phyloP scores from a whole-genome alignment of 176 grass and related monocot genomes.

The Cenchrus americanus region DNA sequence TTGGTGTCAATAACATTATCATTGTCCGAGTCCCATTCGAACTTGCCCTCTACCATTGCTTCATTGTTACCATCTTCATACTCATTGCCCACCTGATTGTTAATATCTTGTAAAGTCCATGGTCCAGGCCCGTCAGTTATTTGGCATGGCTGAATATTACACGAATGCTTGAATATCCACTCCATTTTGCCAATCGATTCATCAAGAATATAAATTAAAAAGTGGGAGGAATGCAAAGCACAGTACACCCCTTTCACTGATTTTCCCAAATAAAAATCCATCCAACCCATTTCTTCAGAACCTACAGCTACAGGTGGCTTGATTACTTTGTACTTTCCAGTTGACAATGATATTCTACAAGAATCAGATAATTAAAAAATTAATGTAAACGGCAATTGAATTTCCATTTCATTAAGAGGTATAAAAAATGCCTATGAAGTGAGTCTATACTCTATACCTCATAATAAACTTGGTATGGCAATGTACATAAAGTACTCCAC shows the following conservation, averaged over 20 bases:
- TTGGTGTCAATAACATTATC: neutral
- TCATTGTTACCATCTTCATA: slow-evolving; percentile 5
- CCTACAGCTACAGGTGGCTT: neutral
- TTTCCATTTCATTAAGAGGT: neutral
- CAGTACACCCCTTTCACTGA: neutral
- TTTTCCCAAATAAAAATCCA: neutral
- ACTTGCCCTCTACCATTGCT: neutral
- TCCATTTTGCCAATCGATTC: neutral
- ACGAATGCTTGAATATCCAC: neutral
- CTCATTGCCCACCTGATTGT: neutral
- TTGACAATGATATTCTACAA: slow-evolving; percentile 1
- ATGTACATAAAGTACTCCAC: slow-evolving; percentile 9
- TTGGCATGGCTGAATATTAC: neutral
- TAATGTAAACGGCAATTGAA: neutral
- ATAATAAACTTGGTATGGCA: neutral
- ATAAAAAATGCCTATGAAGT: neutral
- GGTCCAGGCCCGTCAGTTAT: neutral
- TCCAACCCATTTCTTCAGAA: neutral
- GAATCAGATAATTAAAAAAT: neutral
- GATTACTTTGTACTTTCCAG: neutral
- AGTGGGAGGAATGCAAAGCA: neutral
- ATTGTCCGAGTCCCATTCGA: slow-evolving; percentile 8
- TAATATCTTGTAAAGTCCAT: slow-evolving; percentile 12
- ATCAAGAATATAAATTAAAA: neutral
- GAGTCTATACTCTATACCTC: neutral